Evolutionary conservation across 2,329 filamentous ascomycete species (phyloP), one percentile per base, ranked within the genome.

Genomic region (Sodiomyces alkalinus): DNA sequence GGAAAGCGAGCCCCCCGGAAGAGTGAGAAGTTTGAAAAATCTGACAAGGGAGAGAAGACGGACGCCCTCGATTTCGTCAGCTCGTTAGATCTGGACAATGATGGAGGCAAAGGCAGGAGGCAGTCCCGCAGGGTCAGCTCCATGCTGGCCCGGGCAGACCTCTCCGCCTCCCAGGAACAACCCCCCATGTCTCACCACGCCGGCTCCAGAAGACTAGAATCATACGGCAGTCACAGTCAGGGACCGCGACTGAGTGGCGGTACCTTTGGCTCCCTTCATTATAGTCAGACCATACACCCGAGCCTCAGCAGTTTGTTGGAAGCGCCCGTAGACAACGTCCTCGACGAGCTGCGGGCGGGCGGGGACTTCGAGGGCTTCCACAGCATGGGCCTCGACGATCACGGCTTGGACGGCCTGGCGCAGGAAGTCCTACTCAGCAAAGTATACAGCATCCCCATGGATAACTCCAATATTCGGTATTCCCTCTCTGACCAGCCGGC

Each of bases 101-200:
- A 66, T 31, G 60, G 56, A 8, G 59, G 62, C 11, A 59, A 60
- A 9, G 64, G 63, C 0, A 56, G 71, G 28, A 60, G 71, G 33
- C 71, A 70, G 35, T 77, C 72, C 12, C 73, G 90, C 23, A 72
- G 90, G 28, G 79, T 96, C 16, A 98, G 90, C 56, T 96, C 87
- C 11, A 68, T 93, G 54, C 62, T 94, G 29, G 86, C 86, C 11
- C 68, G 87, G 42, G 80, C 81, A 18, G 87, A 94, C 46, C 59
- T 94, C 13, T 87, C 82, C 1, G 77, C 81, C 7, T 90, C 78
- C 11, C 80, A 87, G 39, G 85, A 92, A 40, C 68, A 80, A 42
- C 65, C 75, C 1, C 68, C 75, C n/a, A 45, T 53, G 7, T 42
- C 55, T 7, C 51, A 47, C 8, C 50, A 55, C 29, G 47, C 47